These are phyloP conservation scores for Colletotrichum sp. DNA, from an alignment of 2,329 filamentous ascomycete genomes.

Conservation along the genomic window DNA sequence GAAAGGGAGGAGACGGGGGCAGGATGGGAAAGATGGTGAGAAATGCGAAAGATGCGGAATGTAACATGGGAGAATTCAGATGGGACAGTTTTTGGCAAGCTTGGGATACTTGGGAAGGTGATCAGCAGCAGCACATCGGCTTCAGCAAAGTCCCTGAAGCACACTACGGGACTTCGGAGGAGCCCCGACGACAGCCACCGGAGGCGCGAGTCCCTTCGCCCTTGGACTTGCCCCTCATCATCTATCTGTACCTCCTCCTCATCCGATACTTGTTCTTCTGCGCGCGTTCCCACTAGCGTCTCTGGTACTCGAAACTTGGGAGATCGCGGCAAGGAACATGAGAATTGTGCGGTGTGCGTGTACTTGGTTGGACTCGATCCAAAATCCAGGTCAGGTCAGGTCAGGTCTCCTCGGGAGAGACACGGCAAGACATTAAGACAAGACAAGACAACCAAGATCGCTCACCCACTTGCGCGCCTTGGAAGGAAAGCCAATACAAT, in stretches of 20 bases:
- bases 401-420: neutral
- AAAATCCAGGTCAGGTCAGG: neutral
- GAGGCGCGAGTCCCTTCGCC: neutral
- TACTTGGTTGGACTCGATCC: neutral
- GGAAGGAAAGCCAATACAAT: neutral
- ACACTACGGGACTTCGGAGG: neutral
- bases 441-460: neutral
- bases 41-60: neutral
- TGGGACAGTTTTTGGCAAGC: neutral
- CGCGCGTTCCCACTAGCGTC: neutral
- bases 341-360: neutral
- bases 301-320: neutral
- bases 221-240: neutral
- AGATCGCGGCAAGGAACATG: neutral
- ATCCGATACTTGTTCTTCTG: neutral
- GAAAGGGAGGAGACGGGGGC: neutral
- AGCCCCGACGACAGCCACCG: neutral
- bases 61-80: neutral
- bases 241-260: neutral
- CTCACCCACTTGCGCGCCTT: neutral
- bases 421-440: neutral
- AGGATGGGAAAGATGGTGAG: neutral
- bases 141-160: neutral
- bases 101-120: neutral
- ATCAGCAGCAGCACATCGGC: neutral